Base-by-base conservation (phyloP, 2,329 filamentous ascomycete species). In the Calonectria pteridis region DNA sequence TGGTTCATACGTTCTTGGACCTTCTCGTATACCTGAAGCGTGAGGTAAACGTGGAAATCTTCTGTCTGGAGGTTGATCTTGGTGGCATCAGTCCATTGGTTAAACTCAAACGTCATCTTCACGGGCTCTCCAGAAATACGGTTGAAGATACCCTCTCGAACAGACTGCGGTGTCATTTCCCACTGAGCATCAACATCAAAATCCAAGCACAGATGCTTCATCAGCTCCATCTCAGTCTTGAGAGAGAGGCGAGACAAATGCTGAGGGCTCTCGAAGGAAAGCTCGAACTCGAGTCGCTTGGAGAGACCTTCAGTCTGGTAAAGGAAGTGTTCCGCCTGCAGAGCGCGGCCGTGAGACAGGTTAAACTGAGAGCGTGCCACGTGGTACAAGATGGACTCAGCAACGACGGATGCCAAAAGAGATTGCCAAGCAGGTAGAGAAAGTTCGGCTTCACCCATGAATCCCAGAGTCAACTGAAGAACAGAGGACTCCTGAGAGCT, bases 311-410 rank as follows among this genome's bases (percentile, higher is more conserved):
- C 55, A 3, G 71, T 67, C 26, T 49, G 71, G 23, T 73, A 63
- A 11, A 75, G 62, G 29, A 75, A 67, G 33, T 75, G 73, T 53
- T 75, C 73, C 7, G 73, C 73, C 49, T 75, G 73, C 16, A 75
- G 37, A 23, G 71, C 67, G 23, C 72, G 67, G 23, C 58, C 63
- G 26, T 73, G 55, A 2, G 73, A 70, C 11, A 75, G 55, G 3
- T 26, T 68, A 35, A 75, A 66, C 29, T 70, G 59, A 4, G 73
- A 71, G 10, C 73, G 73, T 0, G 73, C 71, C 20, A 75, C 71
- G 23, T 75, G 73, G 23, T 73, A 73, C 35, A 73, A 40, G 37
- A 75, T 40, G 0, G 67, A 63, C 43, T 75, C 73, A 16, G 65
- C 51, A 14, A 68, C 46, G 31, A 75, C 51, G 4, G 59, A 49